Evolutionary conservation across 23 red algal genomes (phyloP), one percentile per base, ranked within the genome.

Genomic region (Agarophyton chilense): DNA sequence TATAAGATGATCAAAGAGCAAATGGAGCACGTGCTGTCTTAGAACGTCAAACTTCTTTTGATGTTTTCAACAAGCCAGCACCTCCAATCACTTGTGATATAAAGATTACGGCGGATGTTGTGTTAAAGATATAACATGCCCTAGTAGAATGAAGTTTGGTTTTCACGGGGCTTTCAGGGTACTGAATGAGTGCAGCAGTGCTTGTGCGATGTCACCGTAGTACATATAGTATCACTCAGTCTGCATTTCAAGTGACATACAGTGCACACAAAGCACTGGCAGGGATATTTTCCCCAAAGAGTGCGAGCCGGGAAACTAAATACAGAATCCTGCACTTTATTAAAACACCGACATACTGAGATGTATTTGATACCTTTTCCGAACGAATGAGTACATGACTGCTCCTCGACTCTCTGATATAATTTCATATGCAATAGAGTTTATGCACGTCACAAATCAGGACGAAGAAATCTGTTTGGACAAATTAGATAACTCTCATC

Each of bases 371-470:
- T n/a, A n/a, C n/a, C n/a, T n/a, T n/a, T n/a, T n/a, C n/a, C n/a
- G n/a, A n/a, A n/a, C 58, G 4, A 71, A 84, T 52, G 44, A 56
- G 21, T 50, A 52, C 17, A 18, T 39, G n/a, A 89, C 72, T 29
- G 85, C 51, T 47, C 38, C 35, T 42, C 70, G 42, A 4, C 5
- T 89, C 34, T 25, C 45, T 25, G 51, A 63, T 36, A 52, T 54
- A 56, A 77, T 89, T 46, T 45, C 85, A 32, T 77, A 35, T 14
- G 38, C 58, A 21, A 65, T 89, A 39, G 39, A 63, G 24, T 24
- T 89, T 61, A 22, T 67, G 4, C 31, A 53, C 42, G 51, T n/a
- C 28, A 70, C 39, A 29, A 78, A 52, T 40, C 40, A 49, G 1
- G 39, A 32, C 36, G 19, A 76, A 38, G 13, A 8, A 7, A 1